phyloP scores from a whole-genome alignment of 352 stramenopile genomes.

The Pythium dissimile region DNA sequence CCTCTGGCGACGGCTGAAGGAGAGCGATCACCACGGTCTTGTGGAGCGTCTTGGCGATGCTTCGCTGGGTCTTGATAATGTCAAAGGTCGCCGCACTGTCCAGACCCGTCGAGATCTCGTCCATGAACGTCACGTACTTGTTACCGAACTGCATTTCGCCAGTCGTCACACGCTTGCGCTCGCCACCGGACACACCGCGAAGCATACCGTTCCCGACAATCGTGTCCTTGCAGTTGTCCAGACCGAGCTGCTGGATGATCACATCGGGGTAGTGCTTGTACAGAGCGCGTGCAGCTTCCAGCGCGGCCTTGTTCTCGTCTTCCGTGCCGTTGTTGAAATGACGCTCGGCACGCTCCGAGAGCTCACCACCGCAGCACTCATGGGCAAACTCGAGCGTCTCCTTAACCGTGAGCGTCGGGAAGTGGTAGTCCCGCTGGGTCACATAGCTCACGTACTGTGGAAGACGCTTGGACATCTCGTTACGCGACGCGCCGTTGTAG shows the following conservation, averaged over 20 bases:
- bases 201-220: slow-evolving; percentile 51
- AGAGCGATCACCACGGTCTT: slow-evolving; percentile 44
- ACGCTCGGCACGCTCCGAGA: slow-evolving; percentile 28
- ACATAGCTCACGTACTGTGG: slow-evolving; percentile 51
- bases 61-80: slow-evolving; percentile 58
- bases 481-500: slow-evolving; percentile 38
- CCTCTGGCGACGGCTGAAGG: slow-evolving; percentile 18
- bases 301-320: slow-evolving; percentile 20
- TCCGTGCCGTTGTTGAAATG: slow-evolving; percentile 27
- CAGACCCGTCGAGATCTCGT: slow-evolving; percentile 91
- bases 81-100: slow-evolving; percentile 89
- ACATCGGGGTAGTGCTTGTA: slow-evolving; percentile 29
- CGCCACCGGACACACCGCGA: slow-evolving; percentile 53
- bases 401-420: slow-evolving; percentile 22
- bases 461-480: slow-evolving; percentile 29
- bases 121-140: slow-evolving; percentile 64
- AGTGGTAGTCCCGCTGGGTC: slow-evolving; percentile 20
- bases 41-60: slow-evolving; percentile 26
- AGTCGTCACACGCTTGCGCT: slow-evolving; percentile 61
- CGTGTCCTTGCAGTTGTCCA: slow-evolving; percentile 41
- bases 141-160: slow-evolving; percentile 74
- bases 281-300: slow-evolving; percentile 9
- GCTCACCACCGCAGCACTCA: slow-evolving; percentile 5
- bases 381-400: slow-evolving; percentile 27
- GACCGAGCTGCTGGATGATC: slow-evolving; percentile 29